Evolutionary conservation across 148 eudicot species (phyloP).

Genomic region (Vaccinium myrtillus): DNA sequence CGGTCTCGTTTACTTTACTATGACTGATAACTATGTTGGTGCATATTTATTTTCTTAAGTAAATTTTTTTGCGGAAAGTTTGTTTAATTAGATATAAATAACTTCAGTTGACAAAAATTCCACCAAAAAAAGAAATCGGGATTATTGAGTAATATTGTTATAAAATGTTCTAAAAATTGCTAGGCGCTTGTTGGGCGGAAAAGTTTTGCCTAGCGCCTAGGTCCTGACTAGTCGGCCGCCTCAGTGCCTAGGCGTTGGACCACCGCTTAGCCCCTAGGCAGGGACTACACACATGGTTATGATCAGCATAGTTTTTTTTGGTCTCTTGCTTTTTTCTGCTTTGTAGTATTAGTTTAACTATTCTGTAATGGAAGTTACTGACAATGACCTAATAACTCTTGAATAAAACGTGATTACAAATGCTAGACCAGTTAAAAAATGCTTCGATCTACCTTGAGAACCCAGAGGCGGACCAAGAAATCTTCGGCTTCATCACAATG

Average conservation of each 20-base stretch:
- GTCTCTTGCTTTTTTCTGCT: neutral
- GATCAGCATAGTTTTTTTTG: neutral
- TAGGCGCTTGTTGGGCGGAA: no score
- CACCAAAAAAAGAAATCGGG: neutral
- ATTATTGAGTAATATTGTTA: neutral
- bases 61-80: neutral
- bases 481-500: neutral
- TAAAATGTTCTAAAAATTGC: neutral
- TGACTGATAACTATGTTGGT: neutral
- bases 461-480: neutral
- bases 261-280: no score
- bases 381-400: neutral
- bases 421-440: neutral
- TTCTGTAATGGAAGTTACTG: neutral
- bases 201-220: no score
- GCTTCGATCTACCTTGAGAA: neutral
- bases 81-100: neutral
- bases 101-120: neutral
- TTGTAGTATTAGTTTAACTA: neutral
- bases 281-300: no score
- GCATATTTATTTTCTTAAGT: neutral
- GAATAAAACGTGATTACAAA: neutral
- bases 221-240: no score
- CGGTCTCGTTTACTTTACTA: neutral
- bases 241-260: no score